A percentile compares a stretch with the other conserved stretches of the same genome.
Evolutionary conservation across 805 yeast species (phyloP).

Genomic region (Nakazawaea ernobii): DNA sequence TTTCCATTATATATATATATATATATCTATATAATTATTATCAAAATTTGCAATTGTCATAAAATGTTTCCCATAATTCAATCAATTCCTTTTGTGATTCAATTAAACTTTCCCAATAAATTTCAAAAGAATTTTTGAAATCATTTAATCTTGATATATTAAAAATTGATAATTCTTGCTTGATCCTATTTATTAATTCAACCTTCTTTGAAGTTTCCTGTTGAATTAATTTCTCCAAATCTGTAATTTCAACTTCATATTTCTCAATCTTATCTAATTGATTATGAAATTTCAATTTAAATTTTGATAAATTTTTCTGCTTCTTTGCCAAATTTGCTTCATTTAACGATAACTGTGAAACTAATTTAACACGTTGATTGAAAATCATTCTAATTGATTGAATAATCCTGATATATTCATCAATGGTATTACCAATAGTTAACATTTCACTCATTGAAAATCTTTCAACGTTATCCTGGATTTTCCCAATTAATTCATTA

Average conservation of each 20-base stretch:
- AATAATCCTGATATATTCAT: conserved; percentile 76
- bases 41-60: conserved; percentile 40
- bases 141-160: conserved; percentile 76
- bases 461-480: conserved; percentile 71
- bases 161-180: conserved; percentile 59
- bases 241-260: conserved; percentile 54
- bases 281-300: conserved; percentile 35
- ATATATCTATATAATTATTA: background rate
- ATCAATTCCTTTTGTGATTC: conserved; percentile 91
- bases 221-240: conserved; percentile 46
- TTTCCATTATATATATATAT: background rate
- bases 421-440: conserved; percentile 80
- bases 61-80: conserved; percentile 86
- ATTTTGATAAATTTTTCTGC: conserved; percentile 37
- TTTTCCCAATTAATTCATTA: conserved; percentile 62
- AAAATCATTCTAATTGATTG: conserved; percentile 71
- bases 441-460: conserved; percentile 79
- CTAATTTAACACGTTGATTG: conserved; percentile 61
- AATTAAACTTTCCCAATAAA: conserved; percentile 82
- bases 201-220: conserved; percentile 55
- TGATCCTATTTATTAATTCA: conserved; percentile 60
- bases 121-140: conserved; percentile 84
- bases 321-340: conserved; percentile 38
- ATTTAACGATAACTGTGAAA: conserved; percentile 39
- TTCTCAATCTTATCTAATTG: conserved; percentile 58